Conservation (phyloP, 192 early-diverging fungal species). For the Jimgerdemannia lactiflua region DNA sequence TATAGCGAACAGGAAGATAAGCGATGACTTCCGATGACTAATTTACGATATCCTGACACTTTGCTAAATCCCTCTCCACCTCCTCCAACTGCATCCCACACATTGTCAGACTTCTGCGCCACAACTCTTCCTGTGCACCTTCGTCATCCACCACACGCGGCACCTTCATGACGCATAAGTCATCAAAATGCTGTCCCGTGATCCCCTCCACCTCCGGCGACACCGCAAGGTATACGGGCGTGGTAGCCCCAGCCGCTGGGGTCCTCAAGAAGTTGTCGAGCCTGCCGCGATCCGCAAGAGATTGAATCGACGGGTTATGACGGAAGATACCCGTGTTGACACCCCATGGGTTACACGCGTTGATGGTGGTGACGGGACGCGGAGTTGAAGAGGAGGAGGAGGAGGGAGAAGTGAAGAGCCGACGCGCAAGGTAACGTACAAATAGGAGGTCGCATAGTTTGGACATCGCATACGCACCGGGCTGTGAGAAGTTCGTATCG, state of each 20-base stretch:
- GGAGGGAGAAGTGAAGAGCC: not conserved
- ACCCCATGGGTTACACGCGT: not conserved
- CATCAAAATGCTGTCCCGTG: not conserved
- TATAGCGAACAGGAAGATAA: too few relatives aligned
- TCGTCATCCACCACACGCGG: not conserved
- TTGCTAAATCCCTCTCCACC: not conserved
- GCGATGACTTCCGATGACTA: too few relatives aligned
- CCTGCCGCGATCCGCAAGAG: not conserved
- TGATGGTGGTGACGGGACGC: not conserved
- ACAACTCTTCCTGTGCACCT: not conserved
- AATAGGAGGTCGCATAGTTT: not conserved
- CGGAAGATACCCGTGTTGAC: not conserved
- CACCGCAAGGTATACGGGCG: not conserved
- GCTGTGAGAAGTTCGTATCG: not conserved
- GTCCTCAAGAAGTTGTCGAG: not conserved
- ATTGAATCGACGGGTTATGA: not conserved
- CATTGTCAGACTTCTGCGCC: not conserved
- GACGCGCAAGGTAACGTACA: not conserved
- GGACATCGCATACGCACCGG: not conserved
- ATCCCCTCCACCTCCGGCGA: not conserved
- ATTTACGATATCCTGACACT: too few relatives aligned
- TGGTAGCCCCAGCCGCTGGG: not conserved
- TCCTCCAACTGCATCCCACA: not conserved
- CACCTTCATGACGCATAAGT: not conserved
- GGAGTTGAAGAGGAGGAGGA: too few relatives aligned